Evolutionary conservation across 345 rosid genomes (phyloP), one percentile per base, ranked within the genome.

Genomic region (Eucalyptus albens): DNA sequence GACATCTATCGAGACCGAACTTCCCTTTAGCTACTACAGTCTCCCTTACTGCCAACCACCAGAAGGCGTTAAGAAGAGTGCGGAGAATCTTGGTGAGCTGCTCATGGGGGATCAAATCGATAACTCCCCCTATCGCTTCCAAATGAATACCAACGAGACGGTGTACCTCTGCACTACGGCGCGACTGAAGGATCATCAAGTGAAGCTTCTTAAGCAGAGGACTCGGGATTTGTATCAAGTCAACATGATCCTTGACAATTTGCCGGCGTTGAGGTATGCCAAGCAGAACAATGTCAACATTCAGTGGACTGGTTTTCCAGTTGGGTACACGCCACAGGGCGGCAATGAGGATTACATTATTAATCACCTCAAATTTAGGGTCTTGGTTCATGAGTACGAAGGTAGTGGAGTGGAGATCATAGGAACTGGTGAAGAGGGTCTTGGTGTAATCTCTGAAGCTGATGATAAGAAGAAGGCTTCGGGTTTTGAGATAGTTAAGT

Each of bases 61-160:
- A 2, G 91, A 15, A 3, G 92, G 93, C 8, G 29, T 94, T 26
- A 94, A 91, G 89, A 93, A 90, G 50, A 94, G 95, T 87, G 94
- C 94, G 1, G 95, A 94, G 91, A 94, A 92, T 91, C 95, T 94
- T 5, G 94, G 95, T 40, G 94, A 94, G 90, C 95, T 92, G 80
- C 94, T 94, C 37, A 92, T 94, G 94, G 95, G 95, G 87, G 95
- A 94, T 88, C 94, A 94, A 87, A 94, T 94, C 16, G 95, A 92
- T 72, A 94, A 92, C 91, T 94, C 95, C 15, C 92, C 95, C 9
- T 94, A 94, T 80, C 88, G 91, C 82, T 94, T 94, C 89, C 88
- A 89, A 55, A 94, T 94, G 91, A 92, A 94, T 62, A 3, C 69
- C 9, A 92, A 94, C 27, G 95, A 94, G 89, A 86, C 95, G 8